Base-by-base conservation (phyloP, 371 early-diverging fungal genomes). In the Phascolomyces articulosus region DNA sequence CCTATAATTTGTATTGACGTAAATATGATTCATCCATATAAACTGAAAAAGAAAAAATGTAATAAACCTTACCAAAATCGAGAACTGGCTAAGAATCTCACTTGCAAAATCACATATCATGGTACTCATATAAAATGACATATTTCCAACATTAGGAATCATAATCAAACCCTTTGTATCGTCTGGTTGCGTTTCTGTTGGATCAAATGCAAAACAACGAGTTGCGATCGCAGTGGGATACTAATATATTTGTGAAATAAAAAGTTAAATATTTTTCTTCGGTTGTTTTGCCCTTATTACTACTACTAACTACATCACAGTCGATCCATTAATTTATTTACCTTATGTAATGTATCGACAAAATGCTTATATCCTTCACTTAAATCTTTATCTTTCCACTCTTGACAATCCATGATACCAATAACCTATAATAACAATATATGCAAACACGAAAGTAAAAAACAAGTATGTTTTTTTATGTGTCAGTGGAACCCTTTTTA, bases 131-230 rank as follows among this genome's bases (percentile, higher is more conserved):
- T 93, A 91, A 59, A 91, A 92, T 0, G 86, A 84, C 54, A 93
- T 83, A 64, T 92, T 86, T 27, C 93, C 93, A 20, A 90, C 91
- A 65, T 91, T 90, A 2, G 95, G 95, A 38, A 93, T 90, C 87
- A 90, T 89, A 24, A 89, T 89, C 13, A 92, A 64, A 4, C 90
- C 91, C 58, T 89, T 80, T n/a, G 87, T 88, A 71, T 91, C 86
- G 65, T 92, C 91, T 15, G 85, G 85, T 54, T 91, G 90, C 24
- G 79, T 80, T 59, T 90, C 91, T 15, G 83, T 75, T 8, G 95
- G 94, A 66, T 94, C 92, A 75, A 95, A 94, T 20, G 91, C 94
- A 72, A 92, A 90, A 65, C 93, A 93, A 28, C 93, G 79, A 40
- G 85, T 82, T 0, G 87, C 92, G 4, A 94, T 80, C 7, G 89